phyloP scores from a whole-genome alignment of 1,284 basidiomycete species.

The Papiliotrema terrestris region DNA sequence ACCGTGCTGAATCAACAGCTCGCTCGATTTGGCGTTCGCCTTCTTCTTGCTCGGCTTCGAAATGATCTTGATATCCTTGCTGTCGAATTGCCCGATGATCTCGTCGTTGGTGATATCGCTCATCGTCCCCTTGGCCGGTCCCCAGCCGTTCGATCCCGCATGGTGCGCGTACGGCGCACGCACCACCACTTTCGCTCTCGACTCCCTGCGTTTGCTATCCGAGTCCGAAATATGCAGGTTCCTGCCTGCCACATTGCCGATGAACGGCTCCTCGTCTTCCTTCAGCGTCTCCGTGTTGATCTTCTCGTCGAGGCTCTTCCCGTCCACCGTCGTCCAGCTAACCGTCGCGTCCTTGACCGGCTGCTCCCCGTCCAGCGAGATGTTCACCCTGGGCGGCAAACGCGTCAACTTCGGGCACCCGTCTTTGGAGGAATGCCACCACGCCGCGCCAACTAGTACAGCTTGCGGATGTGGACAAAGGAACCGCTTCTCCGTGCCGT shows the following conservation, averaged over 20 bases:
- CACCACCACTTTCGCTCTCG: conserved; percentile 84
- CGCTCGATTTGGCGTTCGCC: conserved; percentile 86
- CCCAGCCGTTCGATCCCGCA: conserved; percentile 30
- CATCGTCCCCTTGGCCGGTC: conserved; percentile 40
- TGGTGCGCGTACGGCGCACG: conserved; percentile 64
- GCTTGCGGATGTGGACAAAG: conserved; percentile 94
- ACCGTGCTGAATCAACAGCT: conserved; percentile 91
- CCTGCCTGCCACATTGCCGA: conserved; percentile 44
- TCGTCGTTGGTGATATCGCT: conserved; percentile 66
- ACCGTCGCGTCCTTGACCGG: conserved; percentile 58
- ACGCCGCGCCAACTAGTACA: conserved; percentile 88
- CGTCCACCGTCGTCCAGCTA: conserved; percentile 41
- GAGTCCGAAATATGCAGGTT: conserved; percentile 45
- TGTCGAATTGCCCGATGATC: conserved; percentile 79
- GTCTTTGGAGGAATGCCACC: conserved; percentile 62
- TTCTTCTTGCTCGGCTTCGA: conserved; percentile 95
- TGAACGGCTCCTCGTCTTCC: conserved; percentile 36
- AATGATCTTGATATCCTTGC: conserved; percentile 93
- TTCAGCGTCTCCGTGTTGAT: conserved; percentile 31
- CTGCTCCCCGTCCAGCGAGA: conserved; percentile 87
- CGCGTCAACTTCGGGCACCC: conserved; percentile 34
- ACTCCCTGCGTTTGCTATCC: conserved; percentile 60
- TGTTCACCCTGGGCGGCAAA: conserved; percentile 73
- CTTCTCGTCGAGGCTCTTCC: conserved; percentile 37
- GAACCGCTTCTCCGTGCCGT: conserved; percentile 94